These are phyloP conservation scores for Melanogaster broomeanus DNA, from an alignment of 768 basidiomycete species.

Conservation along the genomic window DNA sequence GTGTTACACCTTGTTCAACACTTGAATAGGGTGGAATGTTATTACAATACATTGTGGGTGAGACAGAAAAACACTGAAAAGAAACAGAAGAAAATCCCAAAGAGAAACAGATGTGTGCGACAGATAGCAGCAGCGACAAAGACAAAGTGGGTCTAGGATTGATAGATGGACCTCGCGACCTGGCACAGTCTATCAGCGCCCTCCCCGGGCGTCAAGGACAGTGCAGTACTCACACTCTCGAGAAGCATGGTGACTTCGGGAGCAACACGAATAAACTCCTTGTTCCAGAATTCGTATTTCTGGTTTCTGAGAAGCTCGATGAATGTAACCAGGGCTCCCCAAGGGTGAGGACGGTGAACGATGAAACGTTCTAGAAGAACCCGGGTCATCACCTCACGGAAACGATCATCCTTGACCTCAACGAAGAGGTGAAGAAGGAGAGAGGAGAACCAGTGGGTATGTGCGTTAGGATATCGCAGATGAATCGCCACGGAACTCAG, in stretches of 20 bases:
- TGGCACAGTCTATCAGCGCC: constrained; percentile 30
- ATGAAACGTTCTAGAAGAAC: constrained; percentile 93
- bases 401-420: constrained; percentile 74
- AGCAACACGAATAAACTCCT: constrained; percentile 80
- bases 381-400: constrained; percentile 82
- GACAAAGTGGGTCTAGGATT: constrained; percentile 66
- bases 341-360: constrained; percentile 93
- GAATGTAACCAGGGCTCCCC: constrained; percentile 93
- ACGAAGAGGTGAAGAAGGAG: constrained; percentile 86
- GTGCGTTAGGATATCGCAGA: constrained; percentile 95
- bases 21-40: constrained; percentile 51
- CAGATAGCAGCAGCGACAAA: constrained; percentile 75
- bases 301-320: constrained; percentile 90
- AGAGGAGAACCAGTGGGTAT: constrained; percentile 97
- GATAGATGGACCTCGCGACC: constrained; percentile 80
- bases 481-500: constrained; percentile 92
- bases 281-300: constrained; percentile 91
- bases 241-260: constrained; percentile 86
- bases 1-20: constrained; percentile 58
- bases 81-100: constrained; percentile 46
- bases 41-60: constrained; percentile 78
- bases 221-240: constrained; percentile 64
- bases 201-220: neutral
- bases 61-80: constrained; percentile 1
- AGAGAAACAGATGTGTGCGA: constrained; percentile 73